Base-by-base conservation (phyloP, 192 early-diverging fungal species). In the Coemansia sp. region DNA sequence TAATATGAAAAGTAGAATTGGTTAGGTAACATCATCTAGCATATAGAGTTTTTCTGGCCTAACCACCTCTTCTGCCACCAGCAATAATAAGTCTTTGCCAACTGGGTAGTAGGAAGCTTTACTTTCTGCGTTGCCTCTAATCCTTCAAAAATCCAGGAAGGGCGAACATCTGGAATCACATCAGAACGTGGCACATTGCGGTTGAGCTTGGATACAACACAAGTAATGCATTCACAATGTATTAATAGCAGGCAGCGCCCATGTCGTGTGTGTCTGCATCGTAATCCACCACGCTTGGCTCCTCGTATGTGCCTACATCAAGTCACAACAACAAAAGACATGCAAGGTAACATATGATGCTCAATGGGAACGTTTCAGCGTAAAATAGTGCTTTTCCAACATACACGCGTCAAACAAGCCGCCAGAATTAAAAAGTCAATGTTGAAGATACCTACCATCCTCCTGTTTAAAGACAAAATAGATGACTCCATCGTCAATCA, bases 241-340 rank as follows among this genome's bases (percentile, higher is more conserved):
- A 17, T 17, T 46, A 46, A 46, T 46, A 46, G 39, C 39, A 46
- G 11, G 3, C 39, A 17, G 39, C 36, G 27, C 63, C 70, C 67
- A 76, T 76, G 9, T 82, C 78, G 30, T 71, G 64, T 1, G 65
- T 54, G 52, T 74, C 74, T 0, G 61, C 67, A 36, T 76, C 74
- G 33, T 71, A 76, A 57, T 73, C 74, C 1, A 54, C 71, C 0
- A 51, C 59, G 11, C 53, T 20, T 17, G 79, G 79, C 54, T 70
- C 71, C 51, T 82, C 79, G 70, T 74, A 82, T 19, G 63, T 66
- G 52, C 60, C 62, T 63, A 63, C 5, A 54, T 19, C 5, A 27
- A 17, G 39, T 46, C 17, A 3, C 39, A 46, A 17, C 39, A 46
- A 46, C 39, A 46, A 17, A 9, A 46, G 39, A 17, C 17, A 17